Percentiles rank a stretch among this genome's conserved stretches.
Evolutionary conservation across 352 stramenopile species (phyloP).

Genomic region (Globisporangium orthogonon): DNA sequence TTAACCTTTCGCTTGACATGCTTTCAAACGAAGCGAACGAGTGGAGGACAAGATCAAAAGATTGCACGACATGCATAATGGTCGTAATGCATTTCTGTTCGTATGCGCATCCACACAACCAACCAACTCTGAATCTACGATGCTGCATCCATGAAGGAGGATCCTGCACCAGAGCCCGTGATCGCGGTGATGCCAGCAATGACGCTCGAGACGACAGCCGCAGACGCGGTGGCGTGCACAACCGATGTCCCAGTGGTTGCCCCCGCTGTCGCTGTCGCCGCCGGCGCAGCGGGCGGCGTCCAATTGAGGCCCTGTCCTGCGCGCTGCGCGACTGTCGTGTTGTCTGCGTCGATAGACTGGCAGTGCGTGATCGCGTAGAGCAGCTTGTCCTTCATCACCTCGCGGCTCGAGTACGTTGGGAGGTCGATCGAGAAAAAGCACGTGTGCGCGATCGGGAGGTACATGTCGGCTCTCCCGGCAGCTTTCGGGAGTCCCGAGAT

Average conservation of each 20-base stretch:
- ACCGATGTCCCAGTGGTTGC: not conserved
- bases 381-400: conserved; percentile 80
- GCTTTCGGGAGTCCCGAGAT: conserved; percentile 82
- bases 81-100: too few relatives aligned
- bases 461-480: conserved; percentile 64
- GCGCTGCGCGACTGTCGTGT: conserved; percentile 84
- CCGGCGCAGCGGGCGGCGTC: conserved; percentile 36
- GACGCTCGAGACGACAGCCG: conserved; percentile 60
- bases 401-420: conserved; percentile 59
- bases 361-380: conserved; percentile 88
- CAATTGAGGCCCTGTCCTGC: conserved; percentile 83
- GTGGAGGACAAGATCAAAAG: too few relatives aligned
- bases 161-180: not conserved
- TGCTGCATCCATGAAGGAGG: not conserved
- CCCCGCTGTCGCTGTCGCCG: conserved; percentile 8
- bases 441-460: conserved; percentile 82
- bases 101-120: too few relatives aligned
- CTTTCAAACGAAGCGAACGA: too few relatives aligned
- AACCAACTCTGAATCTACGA: not conserved
- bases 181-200: conserved; percentile 41
- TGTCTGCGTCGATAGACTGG: conserved; percentile 84
- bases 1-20: too few relatives aligned
- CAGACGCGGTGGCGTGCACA: conserved; percentile 26
- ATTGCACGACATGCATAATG: too few relatives aligned
- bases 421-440: conserved; percentile 90